A percentile compares a stretch with the other conserved stretches of the same genome.
phyloP scores from a whole-genome alignment of 176 grass and related monocot genomes.

The Avena atlantica region DNA sequence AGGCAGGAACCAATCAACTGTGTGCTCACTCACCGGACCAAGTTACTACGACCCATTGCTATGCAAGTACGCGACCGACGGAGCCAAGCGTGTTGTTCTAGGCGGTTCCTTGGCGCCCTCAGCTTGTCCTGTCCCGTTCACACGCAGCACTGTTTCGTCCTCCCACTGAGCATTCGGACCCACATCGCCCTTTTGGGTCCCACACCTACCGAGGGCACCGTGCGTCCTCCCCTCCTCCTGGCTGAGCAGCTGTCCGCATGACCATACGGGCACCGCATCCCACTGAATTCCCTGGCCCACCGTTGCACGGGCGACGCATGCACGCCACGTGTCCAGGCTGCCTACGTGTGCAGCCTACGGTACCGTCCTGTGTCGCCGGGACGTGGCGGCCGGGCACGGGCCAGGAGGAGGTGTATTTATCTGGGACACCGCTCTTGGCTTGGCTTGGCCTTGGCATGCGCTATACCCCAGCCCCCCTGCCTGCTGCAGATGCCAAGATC shows the following conservation, averaged over 20 bases:
- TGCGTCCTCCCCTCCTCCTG: not conserved
- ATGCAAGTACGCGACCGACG: not conserved
- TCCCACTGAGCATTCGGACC: not conserved
- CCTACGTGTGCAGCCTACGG: constrained; percentile 6
- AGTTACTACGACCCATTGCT: not conserved
- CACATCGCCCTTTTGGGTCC: not conserved
- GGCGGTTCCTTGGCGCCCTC: not conserved
- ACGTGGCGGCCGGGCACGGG: constrained; percentile 50
- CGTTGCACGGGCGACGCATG: constrained; percentile 4
- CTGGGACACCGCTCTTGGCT: constrained; percentile 28
- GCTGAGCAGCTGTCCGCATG: not conserved
- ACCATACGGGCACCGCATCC: not conserved
- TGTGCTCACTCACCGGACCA: not conserved
- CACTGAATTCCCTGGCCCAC: not conserved
- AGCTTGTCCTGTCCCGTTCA: not conserved
- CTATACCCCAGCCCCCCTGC: not conserved
- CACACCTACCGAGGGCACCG: not conserved
- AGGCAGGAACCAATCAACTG: not conserved
- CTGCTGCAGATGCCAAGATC: constrained; percentile 23
- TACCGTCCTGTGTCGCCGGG: constrained; percentile 9
- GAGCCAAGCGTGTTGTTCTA: not conserved
- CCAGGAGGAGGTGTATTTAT: constrained; percentile 30
- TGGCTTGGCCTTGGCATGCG: constrained; percentile 10
- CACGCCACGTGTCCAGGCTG: constrained; percentile 40
- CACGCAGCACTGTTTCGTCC: not conserved